Evolutionary conservation across 2,329 filamentous ascomycete genomes (phyloP).

Genomic region (Rhinocladiella mackenziei): DNA sequence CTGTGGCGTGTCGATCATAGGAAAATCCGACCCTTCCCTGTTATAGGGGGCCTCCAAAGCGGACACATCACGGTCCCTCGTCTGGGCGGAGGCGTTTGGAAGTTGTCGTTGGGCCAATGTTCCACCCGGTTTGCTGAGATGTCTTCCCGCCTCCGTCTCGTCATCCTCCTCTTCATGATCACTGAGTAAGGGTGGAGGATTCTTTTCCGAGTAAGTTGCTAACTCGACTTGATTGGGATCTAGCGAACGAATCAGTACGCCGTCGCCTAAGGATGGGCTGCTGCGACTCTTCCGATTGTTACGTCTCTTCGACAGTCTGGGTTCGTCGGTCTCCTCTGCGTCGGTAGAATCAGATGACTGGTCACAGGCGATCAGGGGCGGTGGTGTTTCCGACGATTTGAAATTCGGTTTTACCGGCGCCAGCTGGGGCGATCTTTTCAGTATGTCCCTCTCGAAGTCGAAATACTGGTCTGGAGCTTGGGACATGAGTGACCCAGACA

Average conservation of each 20-base stretch:
- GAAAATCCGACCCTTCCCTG: too few relatives aligned
- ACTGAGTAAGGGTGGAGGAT: conserved; percentile 47
- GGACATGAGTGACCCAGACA: conserved; percentile 19
- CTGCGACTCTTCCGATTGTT: conserved; percentile 33
- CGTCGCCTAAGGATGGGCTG: conserved; percentile 53
- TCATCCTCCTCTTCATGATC: conserved; percentile 45
- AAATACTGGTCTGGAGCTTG: conserved; percentile 12
- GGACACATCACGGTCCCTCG: too few relatives aligned
- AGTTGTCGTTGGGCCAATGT: too few relatives aligned
- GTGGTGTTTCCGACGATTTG: conserved; percentile 32
- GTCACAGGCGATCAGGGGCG: conserved; percentile 32
- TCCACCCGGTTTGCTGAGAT: too few relatives aligned
- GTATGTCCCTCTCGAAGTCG: conserved; percentile 20
- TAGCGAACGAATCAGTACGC: conserved; percentile 63
- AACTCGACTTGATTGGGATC: conserved; percentile 63
- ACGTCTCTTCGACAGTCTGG: conserved; percentile 24
- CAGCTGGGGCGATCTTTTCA: conserved; percentile 36
- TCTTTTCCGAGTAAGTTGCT: conserved; percentile 53
- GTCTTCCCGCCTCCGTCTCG: conserved; percentile 40
- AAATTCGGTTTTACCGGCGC: conserved; percentile 34
- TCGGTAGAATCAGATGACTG: conserved; percentile 20
- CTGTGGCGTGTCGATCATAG: conserved; percentile 18
- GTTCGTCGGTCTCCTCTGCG: conserved; percentile 17
- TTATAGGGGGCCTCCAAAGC: too few relatives aligned
- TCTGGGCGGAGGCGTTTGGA: too few relatives aligned